Base-by-base conservation (phyloP, 2,329 filamentous ascomycete genomes). In the Calonectria naviculata region DNA sequence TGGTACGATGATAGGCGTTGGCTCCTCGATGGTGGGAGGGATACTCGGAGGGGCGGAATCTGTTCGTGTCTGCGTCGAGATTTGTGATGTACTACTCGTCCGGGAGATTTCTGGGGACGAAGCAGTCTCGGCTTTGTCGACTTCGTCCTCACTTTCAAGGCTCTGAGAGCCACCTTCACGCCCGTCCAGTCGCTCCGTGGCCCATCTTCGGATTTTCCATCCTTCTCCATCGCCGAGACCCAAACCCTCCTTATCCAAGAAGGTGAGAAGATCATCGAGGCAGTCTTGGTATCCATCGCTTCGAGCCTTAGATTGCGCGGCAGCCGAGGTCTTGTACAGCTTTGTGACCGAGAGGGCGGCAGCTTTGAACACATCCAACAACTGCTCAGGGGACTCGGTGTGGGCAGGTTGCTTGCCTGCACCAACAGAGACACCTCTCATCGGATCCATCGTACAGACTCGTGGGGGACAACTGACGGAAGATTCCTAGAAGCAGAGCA, bases 321-420 rank as follows among this genome's bases (percentile, higher is more conserved):
- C 88, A 15, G 94, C 93, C 4, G 96, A 96, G 44, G 93, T 95
- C 84, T 98, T 98, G 86, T 98, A 98, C 17, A 99, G 91, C 80
- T 97, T 98, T 58, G 97, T 98, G 67, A 98, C 95, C 7, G 95
- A 97, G 38, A 98, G 88, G 24, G 97, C 97, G 38, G 97, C 97
- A 19, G 93, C 92, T 83, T 95, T 97, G 88, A 99, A 99, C 70
- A 94, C 93, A 77, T 96, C 93, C 69, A 98, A 91, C 58, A 98
- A 91, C 80, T 91, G 88, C 79, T 92, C 91, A 21, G 89, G 88
- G 21, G 86, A 85, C 76, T 84, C 80, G 78, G 75, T 76, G 52
- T 79, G 79, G 47, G 76, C 71, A 64, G 78, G 71, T 67, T 84
- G 80, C 72, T 78, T 82, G 26, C 78, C 80, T 12, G 70, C 52